phyloP scores from a whole-genome alignment of 1,284 basidiomycete species.

The Rhodotorula sp. region DNA sequence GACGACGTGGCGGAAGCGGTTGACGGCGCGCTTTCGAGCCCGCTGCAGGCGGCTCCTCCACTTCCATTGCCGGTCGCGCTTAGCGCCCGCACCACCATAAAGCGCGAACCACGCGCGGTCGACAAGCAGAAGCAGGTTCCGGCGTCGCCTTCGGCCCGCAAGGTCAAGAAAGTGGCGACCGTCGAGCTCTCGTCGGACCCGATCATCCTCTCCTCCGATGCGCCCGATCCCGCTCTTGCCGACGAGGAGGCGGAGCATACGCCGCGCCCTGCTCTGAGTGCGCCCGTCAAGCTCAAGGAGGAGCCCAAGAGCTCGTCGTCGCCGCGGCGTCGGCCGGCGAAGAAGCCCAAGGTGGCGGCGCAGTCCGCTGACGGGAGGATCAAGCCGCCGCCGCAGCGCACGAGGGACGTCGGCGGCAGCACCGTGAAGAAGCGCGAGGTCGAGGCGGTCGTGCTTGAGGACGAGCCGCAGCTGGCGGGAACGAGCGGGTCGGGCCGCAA shows the following conservation, averaged over 20 bases:
- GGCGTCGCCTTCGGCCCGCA: neutral
- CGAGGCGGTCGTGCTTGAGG: neutral
- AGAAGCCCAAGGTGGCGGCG: neutral
- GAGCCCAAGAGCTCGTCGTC: neutral
- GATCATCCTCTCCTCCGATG: constrained; percentile 29
- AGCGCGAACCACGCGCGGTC: neutral
- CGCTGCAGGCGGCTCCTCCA: neutral
- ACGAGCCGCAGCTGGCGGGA: neutral
- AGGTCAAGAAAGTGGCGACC: neutral
- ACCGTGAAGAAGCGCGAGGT: neutral
- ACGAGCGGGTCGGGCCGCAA: neutral
- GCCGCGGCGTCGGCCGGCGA: neutral
- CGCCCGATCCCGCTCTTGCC: neutral
- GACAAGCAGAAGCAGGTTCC: too few species aligned
- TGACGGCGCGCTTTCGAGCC: constrained; percentile 8
- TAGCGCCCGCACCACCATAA: neutral
- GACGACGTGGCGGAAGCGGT: neutral
- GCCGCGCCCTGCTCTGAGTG: neutral
- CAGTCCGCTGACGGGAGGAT: neutral
- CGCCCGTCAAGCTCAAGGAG: neutral
- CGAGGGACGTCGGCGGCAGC: neutral
- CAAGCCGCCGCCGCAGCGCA: neutral
- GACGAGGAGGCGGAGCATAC: constrained; percentile 2
- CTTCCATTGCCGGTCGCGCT: neutral
- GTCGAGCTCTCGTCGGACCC: constrained; percentile 35